A percentile compares a stretch with the other conserved stretches of the same genome.
Conservation (phyloP, 1,139 yeast species). For the Arxiozyma heterogenica region DNA sequence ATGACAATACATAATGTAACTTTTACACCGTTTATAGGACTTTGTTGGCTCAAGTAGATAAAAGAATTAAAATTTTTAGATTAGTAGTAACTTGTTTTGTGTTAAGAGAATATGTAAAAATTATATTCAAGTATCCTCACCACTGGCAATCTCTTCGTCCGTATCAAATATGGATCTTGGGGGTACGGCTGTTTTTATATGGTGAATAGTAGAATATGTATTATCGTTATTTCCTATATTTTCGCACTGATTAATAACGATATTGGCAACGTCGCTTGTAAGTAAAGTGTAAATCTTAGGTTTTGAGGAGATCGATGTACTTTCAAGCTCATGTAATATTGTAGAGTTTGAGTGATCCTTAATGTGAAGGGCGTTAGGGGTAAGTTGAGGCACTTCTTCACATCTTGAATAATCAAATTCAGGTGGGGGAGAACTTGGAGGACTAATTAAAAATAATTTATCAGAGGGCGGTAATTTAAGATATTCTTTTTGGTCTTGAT, state of each 20-base stretch:
- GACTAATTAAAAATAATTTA: conserved; percentile 33
- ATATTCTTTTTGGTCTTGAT: conserved; percentile 16
- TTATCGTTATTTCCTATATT: background rate
- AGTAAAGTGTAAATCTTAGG: conserved; percentile 5
- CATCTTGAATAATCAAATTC: conserved; percentile 32
- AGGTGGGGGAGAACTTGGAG: conserved; percentile 37
- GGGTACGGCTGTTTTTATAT: conserved; percentile 25
- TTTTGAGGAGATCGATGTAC: conserved; percentile 6
- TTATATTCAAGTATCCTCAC: background rate
- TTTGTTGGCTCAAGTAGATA: background rate
- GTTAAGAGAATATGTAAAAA: background rate
- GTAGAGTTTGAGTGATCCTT: background rate
- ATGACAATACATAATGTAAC: too few relatives aligned
- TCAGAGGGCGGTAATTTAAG: conserved; percentile 29
- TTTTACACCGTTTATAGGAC: too few relatives aligned
- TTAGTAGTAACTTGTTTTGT: background rate
- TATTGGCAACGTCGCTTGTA: conserved; percentile 10
- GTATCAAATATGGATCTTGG: conserved; percentile 33
- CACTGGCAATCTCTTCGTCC: conserved; percentile 9
- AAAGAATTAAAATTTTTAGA: too few relatives aligned
- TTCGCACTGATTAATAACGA: conserved; percentile 13
- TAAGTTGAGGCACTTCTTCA: conserved; percentile 31
- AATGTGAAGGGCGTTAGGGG: background rate
- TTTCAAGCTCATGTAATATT: background rate
- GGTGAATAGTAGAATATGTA: background rate